Conservation (phyloP, 176 grass and related monocot species). For the Miscanthus lutarioriparius region DNA sequence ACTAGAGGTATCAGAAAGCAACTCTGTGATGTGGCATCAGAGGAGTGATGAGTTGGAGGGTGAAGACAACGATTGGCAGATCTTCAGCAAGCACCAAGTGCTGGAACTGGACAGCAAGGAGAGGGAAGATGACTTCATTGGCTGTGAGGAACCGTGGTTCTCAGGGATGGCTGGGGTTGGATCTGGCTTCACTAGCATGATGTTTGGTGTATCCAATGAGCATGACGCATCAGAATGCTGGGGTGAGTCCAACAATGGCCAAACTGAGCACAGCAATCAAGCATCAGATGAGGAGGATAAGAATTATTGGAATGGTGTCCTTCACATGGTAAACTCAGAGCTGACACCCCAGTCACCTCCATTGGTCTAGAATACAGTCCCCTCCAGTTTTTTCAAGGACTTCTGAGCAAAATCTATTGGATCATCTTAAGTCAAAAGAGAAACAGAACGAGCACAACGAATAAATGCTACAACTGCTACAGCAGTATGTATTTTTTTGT, state of each 20-base stretch:
- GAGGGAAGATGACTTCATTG: conserved; percentile 43
- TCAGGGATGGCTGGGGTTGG: conserved; percentile 33
- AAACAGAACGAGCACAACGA: conserved; percentile 32
- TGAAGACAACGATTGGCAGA: conserved; percentile 61
- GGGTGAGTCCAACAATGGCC: conserved; percentile 65
- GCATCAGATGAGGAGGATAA: conserved; percentile 64
- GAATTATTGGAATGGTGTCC: conserved; percentile 89
- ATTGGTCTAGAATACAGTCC: conserved; percentile 50
- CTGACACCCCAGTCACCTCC: conserved; percentile 44
- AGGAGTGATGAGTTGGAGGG: conserved; percentile 37
- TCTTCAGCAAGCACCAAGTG: conserved; percentile 54
- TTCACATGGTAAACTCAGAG: conserved; percentile 76
- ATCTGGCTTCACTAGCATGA: conserved; percentile 61
- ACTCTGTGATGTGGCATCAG: conserved; percentile 23
- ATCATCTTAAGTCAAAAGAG: conserved; percentile 26
- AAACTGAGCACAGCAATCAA: conserved; percentile 43
- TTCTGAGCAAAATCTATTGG: conserved; percentile 25
- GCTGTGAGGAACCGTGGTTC: conserved; percentile 55
- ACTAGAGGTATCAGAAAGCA: conserved; percentile 40
- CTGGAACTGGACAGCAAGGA: conserved; percentile 37
- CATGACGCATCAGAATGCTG: conserved; percentile 59
- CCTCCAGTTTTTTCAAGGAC: conserved; percentile 25
- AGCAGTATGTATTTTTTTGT: conserved; percentile 36
- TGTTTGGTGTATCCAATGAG: conserved; percentile 55
- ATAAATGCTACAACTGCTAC: conserved; percentile 30